Percentiles rank a stretch among this genome's conserved stretches.
Evolutionary conservation across 257 asterid genomes (phyloP).

Genomic region (Voacanga thouarsii): DNA sequence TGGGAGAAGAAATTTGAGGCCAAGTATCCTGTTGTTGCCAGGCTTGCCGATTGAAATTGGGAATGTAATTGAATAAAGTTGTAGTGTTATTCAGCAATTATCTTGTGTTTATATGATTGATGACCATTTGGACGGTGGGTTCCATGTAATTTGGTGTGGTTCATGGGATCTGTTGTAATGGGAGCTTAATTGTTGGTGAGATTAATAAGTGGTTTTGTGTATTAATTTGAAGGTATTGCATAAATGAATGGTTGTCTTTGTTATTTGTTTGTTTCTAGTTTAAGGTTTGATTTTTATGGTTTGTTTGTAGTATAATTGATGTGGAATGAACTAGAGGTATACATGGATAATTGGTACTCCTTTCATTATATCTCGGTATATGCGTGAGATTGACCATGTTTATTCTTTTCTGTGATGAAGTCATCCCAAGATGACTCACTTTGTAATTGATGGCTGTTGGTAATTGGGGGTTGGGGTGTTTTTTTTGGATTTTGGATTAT

Average conservation of each 20-base stretch:
- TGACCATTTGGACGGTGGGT: neutral
- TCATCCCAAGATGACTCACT: too few species aligned
- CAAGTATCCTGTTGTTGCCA: conserved; percentile 75
- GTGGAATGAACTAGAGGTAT: neutral
- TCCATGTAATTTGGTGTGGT: neutral
- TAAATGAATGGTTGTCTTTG: neutral
- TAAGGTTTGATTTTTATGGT: neutral
- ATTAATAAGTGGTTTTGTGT: neutral
- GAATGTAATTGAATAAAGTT: neutral
- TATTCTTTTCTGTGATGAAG: neutral
- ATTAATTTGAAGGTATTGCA: neutral
- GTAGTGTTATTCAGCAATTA: neutral
- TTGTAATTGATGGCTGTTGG: neutral
- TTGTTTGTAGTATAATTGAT: too few species aligned
- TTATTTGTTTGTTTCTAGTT: neutral
- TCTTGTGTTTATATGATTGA: neutral
- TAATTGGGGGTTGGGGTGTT: neutral
- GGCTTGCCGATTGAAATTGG: conserved; percentile 35
- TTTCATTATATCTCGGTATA: too few species aligned
- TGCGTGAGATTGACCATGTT: neutral
- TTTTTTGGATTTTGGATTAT: neutral
- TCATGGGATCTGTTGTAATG: neutral
- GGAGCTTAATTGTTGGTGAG: neutral
- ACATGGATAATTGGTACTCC: too few species aligned
- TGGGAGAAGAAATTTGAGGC: conserved; percentile 98